Evolutionary conservation across 371 early-diverging fungal species (phyloP).

Genomic region (Dichotomocladium elegans): DNA sequence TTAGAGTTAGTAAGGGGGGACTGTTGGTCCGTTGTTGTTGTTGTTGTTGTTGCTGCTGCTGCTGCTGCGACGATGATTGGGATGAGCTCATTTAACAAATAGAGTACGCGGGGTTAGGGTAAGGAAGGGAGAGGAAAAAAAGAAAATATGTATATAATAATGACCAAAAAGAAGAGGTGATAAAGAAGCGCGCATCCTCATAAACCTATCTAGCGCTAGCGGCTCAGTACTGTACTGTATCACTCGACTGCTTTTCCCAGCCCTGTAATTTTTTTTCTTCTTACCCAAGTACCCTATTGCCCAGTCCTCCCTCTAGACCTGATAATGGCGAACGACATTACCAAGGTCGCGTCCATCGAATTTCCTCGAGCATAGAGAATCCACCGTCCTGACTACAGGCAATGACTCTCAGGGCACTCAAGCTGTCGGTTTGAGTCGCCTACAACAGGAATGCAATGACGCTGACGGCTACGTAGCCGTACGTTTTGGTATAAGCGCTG

Average conservation of each 20-base stretch:
- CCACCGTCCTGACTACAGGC: conserved; percentile 78
- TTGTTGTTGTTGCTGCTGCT: no score
- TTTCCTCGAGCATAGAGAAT: conserved; percentile 80
- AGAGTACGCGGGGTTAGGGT: no score
- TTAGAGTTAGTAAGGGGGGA: conserved; percentile 20
- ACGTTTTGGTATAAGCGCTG: conserved; percentile 83
- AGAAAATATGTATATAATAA: not conserved
- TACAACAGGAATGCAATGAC: conserved; percentile 77
- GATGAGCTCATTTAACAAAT: conserved; percentile 21
- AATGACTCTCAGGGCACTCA: conserved; percentile 77
- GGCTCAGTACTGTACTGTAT: no score
- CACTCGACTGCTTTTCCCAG: no score
- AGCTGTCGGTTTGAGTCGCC: conserved; percentile 41
- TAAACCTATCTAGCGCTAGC: no score
- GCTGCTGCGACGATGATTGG: no score
- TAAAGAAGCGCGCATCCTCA: not conserved
- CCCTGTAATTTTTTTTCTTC: conserved; percentile 16
- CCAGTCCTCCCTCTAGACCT: not conserved
- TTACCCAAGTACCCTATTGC: conserved; percentile 11
- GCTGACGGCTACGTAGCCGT: conserved; percentile 77
- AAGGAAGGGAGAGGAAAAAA: conserved; percentile 2
- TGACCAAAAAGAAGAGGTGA: no score
- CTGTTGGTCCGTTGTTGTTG: no score
- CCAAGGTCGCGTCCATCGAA: conserved; percentile 96
- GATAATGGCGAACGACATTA: conserved; percentile 67